phyloP scores from a whole-genome alignment of 257 asterid genomes.

The Eucommia ulmoides region DNA sequence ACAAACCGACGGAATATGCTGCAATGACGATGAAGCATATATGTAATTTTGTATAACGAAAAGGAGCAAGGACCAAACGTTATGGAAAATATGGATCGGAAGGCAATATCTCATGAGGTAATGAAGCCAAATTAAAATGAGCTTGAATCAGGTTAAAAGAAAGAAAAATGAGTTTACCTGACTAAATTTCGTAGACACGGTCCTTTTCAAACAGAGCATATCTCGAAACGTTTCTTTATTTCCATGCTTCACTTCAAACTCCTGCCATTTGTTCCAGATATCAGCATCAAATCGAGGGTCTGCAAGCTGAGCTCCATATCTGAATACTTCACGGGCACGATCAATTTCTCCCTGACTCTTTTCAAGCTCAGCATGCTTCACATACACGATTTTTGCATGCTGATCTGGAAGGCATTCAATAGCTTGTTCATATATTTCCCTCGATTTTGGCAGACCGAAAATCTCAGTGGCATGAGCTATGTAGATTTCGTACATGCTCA shows the following conservation, averaged over 20 bases:
- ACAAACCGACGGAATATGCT: not conserved
- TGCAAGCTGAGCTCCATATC: conserved; percentile 78
- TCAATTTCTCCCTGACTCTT: conserved; percentile 88
- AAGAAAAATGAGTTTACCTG: conserved; percentile 30
- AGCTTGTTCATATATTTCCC: conserved; percentile 91
- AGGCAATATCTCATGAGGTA: too few species aligned
- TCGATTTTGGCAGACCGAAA: conserved; percentile 82
- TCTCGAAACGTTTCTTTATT: conserved; percentile 89
- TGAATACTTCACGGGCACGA: conserved; percentile 68
- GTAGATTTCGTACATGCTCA: conserved; percentile 88
- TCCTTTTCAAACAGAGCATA: conserved; percentile 81
- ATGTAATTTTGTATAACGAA: too few species aligned
- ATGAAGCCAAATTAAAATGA: not conserved
- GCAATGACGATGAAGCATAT: too few species aligned
- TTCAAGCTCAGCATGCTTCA: conserved; percentile 86
- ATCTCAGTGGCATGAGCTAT: conserved; percentile 92
- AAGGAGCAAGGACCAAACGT: too few species aligned
- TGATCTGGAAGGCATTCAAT: conserved; percentile 86
- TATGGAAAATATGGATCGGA: too few species aligned
- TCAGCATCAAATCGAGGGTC: conserved; percentile 82
- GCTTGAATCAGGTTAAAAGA: not conserved
- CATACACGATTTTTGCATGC: conserved; percentile 74
- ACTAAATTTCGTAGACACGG: conserved; percentile 72
- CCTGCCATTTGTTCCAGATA: conserved; percentile 92
- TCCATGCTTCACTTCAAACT: conserved; percentile 89